Base-by-base conservation (phyloP, 2,329 filamentous ascomycete species). In the Nemania sp. region DNA sequence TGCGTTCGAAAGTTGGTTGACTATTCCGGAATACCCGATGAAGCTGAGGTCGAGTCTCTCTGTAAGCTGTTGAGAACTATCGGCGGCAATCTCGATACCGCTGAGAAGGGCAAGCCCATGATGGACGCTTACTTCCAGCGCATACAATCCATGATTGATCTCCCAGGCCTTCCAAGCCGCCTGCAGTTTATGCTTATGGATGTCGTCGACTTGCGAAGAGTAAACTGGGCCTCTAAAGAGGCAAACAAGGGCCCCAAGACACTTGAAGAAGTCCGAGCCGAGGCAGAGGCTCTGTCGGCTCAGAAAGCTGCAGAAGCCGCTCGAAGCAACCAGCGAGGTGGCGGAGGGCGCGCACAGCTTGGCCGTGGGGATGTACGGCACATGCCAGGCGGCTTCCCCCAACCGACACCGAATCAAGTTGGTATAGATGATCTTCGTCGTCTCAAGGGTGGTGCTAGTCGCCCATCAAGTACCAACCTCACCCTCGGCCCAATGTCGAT, bases 181-280 rank as follows among this genome's bases (percentile, higher is more conserved):
- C 86, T 98, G 74, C 90, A 89, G 79, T 99, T 98, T 83, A 98
- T 99, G 96, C 88, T 99, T 69, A 89, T 98, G 90, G 96, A 99
- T 78, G 88, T 97, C 63, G 80, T 97, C 65, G 96, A 99, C 79
- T 86, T 99, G 72, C 91, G 96, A 73, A 89, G 81, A 78, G 84
- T 85, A 60, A 86, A 88, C 78, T 99, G 96, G 96, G 81, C 87
- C 69, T 94, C 93, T 65, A 98, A 97, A 86, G 93, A 97, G 79
- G 83, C 85, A 62, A 92, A 94, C 82, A 98, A 98, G 86, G 96
- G 96, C 43, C 96, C 96, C 67, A 98, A 98, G 90, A 99, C 96
- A 8, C 92, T 99, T 61, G 90, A 94, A 3, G 93, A 98, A 82
- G 93, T 99, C 73, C 93, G 94, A 79, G 91, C 90, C 73, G 91